Conservation (phyloP, 2,329 filamentous ascomycete genomes). For the Lizonia empirigonia region DNA sequence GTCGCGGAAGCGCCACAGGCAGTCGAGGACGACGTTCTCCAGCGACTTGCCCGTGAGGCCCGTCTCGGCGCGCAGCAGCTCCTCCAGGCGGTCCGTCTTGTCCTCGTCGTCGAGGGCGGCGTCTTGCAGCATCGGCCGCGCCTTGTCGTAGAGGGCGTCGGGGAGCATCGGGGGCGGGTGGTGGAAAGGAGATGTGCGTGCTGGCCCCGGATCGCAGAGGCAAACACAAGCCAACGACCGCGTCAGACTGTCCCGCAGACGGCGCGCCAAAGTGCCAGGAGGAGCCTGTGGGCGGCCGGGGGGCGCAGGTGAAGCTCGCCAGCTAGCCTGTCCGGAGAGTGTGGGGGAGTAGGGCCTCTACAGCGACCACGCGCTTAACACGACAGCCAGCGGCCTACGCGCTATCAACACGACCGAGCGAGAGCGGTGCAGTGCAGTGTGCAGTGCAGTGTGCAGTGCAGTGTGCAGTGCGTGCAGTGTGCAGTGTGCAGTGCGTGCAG, state of each 20-base stretch:
- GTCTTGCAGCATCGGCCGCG: conserved; percentile 86
- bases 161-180: conserved; percentile 70
- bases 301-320: conserved; percentile 16
- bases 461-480: too few relatives aligned
- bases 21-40: conserved; percentile 89
- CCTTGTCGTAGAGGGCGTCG: conserved; percentile 90
- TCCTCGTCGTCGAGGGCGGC: conserved; percentile 86
- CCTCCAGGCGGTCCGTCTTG: conserved; percentile 89
- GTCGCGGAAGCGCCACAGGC: conserved; percentile 81
- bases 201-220: background rate
- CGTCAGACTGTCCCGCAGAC: background rate
- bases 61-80: conserved; percentile 80
- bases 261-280: conserved; percentile 5
- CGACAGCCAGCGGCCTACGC: background rate
- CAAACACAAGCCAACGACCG: background rate
- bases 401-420: background rate
- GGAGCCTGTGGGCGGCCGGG: conserved; percentile 3
- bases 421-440: background rate
- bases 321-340: conserved; percentile 10
- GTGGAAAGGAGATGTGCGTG: conserved; percentile 1
- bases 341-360: conserved; percentile 21
- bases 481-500: too few relatives aligned
- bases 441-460: too few relatives aligned
- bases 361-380: background rate
- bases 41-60: conserved; percentile 74